These are phyloP conservation scores for Ustilaginoidea virens DNA, from an alignment of 2,329 filamentous ascomycete species.

Conservation along the genomic window DNA sequence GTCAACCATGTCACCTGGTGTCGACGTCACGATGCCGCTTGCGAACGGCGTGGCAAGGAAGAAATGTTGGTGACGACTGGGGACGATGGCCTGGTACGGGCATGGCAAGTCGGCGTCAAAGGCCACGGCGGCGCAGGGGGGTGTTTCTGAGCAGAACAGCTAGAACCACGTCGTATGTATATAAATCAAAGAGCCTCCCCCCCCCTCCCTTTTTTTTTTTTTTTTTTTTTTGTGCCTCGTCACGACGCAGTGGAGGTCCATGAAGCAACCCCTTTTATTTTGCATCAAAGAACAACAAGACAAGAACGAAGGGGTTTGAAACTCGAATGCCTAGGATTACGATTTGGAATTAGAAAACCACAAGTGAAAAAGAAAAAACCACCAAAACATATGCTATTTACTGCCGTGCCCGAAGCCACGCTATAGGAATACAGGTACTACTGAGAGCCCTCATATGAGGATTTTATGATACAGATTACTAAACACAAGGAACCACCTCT, in stretches of 20 bases:
- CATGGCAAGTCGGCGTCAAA: constrained; percentile 48
- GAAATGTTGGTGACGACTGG: constrained; percentile 85
- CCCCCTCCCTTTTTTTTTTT: too few relatives aligned
- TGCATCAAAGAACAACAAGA: too few relatives aligned
- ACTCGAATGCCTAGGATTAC: too few relatives aligned
- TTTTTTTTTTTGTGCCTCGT: too few relatives aligned
- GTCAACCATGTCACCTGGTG: constrained; percentile 90
- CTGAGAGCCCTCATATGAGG: constrained; percentile 1
- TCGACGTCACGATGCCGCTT: constrained; percentile 52
- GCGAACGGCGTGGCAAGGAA: constrained; percentile 41
- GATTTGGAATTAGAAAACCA: too few relatives aligned
- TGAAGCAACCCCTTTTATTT: too few relatives aligned
- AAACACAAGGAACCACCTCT: constrained; percentile 4
- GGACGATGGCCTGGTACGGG: constrained; percentile 75
- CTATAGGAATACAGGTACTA: constrained; percentile 4
- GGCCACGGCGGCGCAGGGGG: too few relatives aligned
- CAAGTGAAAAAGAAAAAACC: constrained; percentile 1
- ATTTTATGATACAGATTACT: constrained; percentile 7
- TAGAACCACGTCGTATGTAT: too few relatives aligned
- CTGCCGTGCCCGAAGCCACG: constrained; percentile 5
- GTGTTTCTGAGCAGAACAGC: neutral
- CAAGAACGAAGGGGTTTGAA: too few relatives aligned
- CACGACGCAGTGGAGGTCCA: too few relatives aligned
- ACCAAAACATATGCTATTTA: constrained; percentile 4
- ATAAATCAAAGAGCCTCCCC: too few relatives aligned